Percentiles rank a stretch among this genome's conserved stretches.
Conservation (phyloP, 106 monocot genomes). For the Phalaenopsis aphrodite region DNA sequence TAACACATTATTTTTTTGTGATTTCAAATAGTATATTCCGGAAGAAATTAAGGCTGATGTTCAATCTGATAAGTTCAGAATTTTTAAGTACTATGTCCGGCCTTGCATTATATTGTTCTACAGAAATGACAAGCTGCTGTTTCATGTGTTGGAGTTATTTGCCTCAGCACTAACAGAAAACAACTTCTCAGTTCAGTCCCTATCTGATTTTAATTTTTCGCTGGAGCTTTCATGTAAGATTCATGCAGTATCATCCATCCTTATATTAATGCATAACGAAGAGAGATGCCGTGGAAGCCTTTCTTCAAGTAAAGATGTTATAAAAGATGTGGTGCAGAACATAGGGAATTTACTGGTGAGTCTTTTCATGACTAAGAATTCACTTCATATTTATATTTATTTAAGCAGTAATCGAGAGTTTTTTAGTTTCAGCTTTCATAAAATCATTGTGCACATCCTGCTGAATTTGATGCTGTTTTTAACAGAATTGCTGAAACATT, state of each 20-base stretch:
- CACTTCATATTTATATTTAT: background rate
- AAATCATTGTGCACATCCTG: background rate
- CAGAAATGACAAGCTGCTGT: slow-evolving; percentile 29
- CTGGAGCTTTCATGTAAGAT: slow-evolving; percentile 20
- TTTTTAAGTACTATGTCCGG: slow-evolving; percentile 33
- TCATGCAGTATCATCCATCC: slow-evolving; percentile 25
- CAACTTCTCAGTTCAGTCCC: slow-evolving; percentile 7
- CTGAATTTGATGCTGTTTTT: background rate
- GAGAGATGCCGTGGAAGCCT: slow-evolving; percentile 26
- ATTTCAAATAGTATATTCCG: slow-evolving; percentile 26
- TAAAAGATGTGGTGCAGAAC: slow-evolving; percentile 26
- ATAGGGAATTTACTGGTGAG: slow-evolving; percentile 40
- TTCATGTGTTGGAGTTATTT: slow-evolving; percentile 33
- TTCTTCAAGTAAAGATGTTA: slow-evolving; percentile 21
- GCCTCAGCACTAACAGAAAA: slow-evolving; percentile 23
- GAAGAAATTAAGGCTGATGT: slow-evolving; percentile 11
- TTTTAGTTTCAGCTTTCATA: background rate
- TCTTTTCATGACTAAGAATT: background rate
- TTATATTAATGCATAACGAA: slow-evolving; percentile 38
- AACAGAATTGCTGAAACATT: background rate
- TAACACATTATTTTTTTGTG: background rate
- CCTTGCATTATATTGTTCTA: slow-evolving; percentile 51
- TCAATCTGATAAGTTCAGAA: slow-evolving; percentile 17
- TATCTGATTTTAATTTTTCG: background rate
- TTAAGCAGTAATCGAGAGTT: too few relatives aligned